Conservation (phyloP, 1,284 basidiomycete species). For the Melanopsichium pennsylvanicum region DNA sequence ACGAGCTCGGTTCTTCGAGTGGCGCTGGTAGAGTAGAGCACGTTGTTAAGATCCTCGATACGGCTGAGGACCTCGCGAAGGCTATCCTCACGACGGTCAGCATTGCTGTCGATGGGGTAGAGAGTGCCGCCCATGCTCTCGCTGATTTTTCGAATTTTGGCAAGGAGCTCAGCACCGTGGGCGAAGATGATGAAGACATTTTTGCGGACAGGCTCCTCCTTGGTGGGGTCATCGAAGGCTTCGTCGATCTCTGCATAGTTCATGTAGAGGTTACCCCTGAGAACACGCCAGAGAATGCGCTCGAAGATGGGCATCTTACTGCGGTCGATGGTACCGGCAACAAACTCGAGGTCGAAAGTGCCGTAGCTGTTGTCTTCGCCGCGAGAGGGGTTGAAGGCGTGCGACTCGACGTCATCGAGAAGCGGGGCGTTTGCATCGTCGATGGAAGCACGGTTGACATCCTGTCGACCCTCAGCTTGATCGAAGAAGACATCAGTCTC, state of each 20-base stretch:
- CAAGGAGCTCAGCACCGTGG: conserved; percentile 88
- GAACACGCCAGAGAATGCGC: conserved; percentile 95
- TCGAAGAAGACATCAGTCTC: conserved; percentile 98
- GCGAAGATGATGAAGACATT: conserved; percentile 99
- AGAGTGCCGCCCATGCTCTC: conserved; percentile 98
- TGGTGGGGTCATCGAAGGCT: conserved; percentile 86
- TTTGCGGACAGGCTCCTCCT: conserved; percentile 72
- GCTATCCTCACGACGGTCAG: conserved; percentile 87
- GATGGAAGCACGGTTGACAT: conserved; percentile 79
- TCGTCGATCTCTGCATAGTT: conserved; percentile 93
- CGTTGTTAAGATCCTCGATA: conserved; percentile 89
- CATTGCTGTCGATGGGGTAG: conserved; percentile 93
- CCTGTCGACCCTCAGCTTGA: conserved; percentile 81
- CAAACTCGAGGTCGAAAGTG: conserved; percentile 83
- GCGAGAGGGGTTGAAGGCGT: conserved; percentile 68
- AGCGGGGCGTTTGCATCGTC: conserved; percentile 89
- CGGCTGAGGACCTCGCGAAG: conserved; percentile 86
- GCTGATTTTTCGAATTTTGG: conserved; percentile 97
- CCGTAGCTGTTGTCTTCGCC: conserved; percentile 64
- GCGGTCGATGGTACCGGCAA: conserved; percentile 95
- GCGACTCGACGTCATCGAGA: conserved; percentile 81
- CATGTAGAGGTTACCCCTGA: conserved; percentile 99
- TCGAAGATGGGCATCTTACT: conserved; percentile 91
- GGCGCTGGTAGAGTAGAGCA: conserved; percentile 72
- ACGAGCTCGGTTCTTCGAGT: conserved; percentile 85